A percentile compares a stretch with the other conserved stretches of the same genome.
Evolutionary conservation across 2,329 filamentous ascomycete species (phyloP).

Genomic region (Exophiala sp.): DNA sequence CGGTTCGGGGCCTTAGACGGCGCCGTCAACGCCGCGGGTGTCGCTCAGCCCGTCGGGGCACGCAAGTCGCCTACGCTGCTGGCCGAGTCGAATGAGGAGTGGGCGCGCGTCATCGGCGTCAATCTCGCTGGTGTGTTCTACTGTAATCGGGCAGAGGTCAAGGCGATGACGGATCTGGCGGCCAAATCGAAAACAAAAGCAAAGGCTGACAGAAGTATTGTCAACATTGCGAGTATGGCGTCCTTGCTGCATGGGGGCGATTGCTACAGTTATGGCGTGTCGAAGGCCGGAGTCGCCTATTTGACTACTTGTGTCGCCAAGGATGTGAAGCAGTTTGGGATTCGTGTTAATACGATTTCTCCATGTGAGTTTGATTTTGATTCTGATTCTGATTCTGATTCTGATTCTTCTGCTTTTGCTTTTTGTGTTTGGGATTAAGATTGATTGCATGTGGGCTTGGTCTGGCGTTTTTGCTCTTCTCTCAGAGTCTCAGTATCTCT

Average conservation of each 20-base stretch:
- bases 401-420: too few relatives aligned
- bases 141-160: neutral
- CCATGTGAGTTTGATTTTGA: neutral
- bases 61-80: neutral
- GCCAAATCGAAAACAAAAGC: too few relatives aligned
- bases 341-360: neutral
- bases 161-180: neutral
- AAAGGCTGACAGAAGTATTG: neutral
- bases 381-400: too few relatives aligned
- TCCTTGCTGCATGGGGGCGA: neutral
- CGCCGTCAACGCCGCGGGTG: neutral
- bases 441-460: too few relatives aligned
- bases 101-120: neutral
- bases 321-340: neutral
- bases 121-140: slow-evolving; percentile 2
- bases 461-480: too few relatives aligned
- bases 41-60: neutral
- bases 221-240: neutral
- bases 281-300: neutral
- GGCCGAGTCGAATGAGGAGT: neutral
- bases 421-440: too few relatives aligned
- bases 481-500: too few relatives aligned
- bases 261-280: neutral
- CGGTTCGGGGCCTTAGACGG: neutral
- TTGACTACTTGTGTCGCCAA: neutral